These are phyloP conservation scores for Candida quercuum DNA, from an alignment of 805 yeast genomes.

Conservation along the genomic window DNA sequence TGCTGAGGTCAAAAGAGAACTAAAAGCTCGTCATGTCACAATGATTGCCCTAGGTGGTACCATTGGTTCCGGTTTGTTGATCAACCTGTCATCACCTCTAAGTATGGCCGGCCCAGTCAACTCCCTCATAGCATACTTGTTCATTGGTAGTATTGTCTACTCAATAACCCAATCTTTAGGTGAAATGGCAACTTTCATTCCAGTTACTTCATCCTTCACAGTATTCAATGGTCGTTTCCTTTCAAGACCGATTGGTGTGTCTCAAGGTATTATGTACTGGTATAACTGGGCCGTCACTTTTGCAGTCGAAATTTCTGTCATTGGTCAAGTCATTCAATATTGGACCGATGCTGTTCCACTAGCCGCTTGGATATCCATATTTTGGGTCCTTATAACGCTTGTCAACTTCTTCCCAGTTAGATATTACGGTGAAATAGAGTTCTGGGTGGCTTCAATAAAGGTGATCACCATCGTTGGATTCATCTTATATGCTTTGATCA, in stretches of 20 bases:
- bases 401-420: slow-evolving; percentile 63
- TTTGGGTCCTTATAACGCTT: slow-evolving; percentile 50
- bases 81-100: slow-evolving; percentile 54
- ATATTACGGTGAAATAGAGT: slow-evolving; percentile 70
- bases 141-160: slow-evolving; percentile 62
- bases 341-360: slow-evolving; percentile 69
- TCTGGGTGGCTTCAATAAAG: slow-evolving; percentile 66
- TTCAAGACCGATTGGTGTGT: slow-evolving; percentile 65
- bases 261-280: slow-evolving; percentile 73
- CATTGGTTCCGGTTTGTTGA: slow-evolving; percentile 73
- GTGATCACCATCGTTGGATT: slow-evolving; percentile 67
- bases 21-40: slow-evolving; percentile 64
- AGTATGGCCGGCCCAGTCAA: slow-evolving; percentile 63
- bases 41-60: slow-evolving; percentile 82
- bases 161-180: slow-evolving; percentile 68
- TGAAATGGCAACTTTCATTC: slow-evolving; percentile 78
- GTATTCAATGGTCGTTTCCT: slow-evolving; percentile 64
- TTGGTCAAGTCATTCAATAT: slow-evolving; percentile 57
- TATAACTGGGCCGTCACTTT: slow-evolving; percentile 75
- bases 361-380: slow-evolving; percentile 69
- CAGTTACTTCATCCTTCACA: slow-evolving; percentile 61
- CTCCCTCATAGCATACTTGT: slow-evolving; percentile 56
- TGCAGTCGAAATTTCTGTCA: slow-evolving; percentile 68
- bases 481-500: slow-evolving; percentile 58
- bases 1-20: slow-evolving; percentile 49